phyloP scores from a whole-genome alignment of 169 alveolate genomes.

The Babesia divergens region DNA sequence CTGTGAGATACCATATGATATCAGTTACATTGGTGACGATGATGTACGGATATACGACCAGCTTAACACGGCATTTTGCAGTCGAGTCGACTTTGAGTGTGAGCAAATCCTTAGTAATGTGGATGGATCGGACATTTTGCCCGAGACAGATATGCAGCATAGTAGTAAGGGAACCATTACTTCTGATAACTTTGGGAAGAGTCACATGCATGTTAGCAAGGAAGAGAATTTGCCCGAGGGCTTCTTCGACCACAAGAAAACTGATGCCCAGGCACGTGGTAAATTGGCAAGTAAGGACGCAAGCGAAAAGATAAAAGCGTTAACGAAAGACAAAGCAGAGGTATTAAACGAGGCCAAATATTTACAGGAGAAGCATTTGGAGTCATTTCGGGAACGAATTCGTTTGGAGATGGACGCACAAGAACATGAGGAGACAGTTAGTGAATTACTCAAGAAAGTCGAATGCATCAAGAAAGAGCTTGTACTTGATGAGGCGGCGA shows the following conservation, averaged over 20 bases:
- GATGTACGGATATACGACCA: constrained; percentile 53
- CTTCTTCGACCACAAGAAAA: constrained; percentile 60
- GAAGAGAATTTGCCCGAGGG: constrained; percentile 60
- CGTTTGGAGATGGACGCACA: constrained; percentile 48
- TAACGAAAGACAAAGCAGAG: constrained; percentile 28
- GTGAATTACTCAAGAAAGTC: constrained; percentile 15
- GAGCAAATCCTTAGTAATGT: constrained; percentile 42
- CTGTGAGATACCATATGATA: too few relatives aligned
- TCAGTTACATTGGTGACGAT: neutral
- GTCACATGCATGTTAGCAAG: constrained; percentile 6
- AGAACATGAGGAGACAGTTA: constrained; percentile 41
- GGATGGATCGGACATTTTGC: constrained; percentile 5
- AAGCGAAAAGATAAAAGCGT: constrained; percentile 37
- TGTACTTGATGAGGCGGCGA: neutral
- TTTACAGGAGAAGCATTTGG: constrained; percentile 54
- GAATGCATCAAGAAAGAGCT: constrained; percentile 31
- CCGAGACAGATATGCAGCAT: neutral
- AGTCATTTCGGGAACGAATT: constrained; percentile 29
- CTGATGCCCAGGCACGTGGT: constrained; percentile 66
- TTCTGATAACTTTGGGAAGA: constrained; percentile 50
- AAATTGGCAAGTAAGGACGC: constrained; percentile 46
- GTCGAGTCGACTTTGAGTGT: constrained; percentile 51
- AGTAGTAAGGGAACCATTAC: constrained; percentile 31
- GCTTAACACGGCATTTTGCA: constrained; percentile 64
- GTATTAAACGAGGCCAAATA: constrained; percentile 60